Evolutionary conservation across 2,329 filamentous ascomycete species (phyloP), one percentile per base, ranked within the genome.

Genomic region (Diplocarpon rosae): DNA sequence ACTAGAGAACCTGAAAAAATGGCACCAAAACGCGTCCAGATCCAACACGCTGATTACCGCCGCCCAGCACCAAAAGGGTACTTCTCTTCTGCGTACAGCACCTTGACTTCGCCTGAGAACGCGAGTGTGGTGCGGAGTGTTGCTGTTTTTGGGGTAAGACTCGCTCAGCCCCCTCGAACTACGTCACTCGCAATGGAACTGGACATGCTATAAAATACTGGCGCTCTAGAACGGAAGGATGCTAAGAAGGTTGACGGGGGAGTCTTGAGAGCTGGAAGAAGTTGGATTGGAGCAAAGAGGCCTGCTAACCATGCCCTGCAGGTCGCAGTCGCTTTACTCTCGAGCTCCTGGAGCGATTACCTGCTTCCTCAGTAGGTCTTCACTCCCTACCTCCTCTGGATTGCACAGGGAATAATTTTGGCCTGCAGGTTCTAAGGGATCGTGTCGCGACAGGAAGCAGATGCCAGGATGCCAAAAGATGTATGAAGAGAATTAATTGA

Each of bases 51-150:
- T 39, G 62, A 63, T 38, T 55, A 62, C 50, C 63, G 65, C 51
- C 61, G 68, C 39, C 63, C 66, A 48, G 42, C 48, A 38, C 46
- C 66, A 50, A 71, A 69, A 56, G 73, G 79, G 51, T 70, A 76
- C 63, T 54, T 83, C 52, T 68, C 67, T 55, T 69, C 69, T 46
- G 69, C 75, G 53, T 84, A 83, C 64, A 70, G 73, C 49, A 69
- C 76, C 53, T 59, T 84, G 58, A 83, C 78, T 44, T 73, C 75
- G 24, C 64, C 80, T 29, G 81, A 85, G 60, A 85, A 85, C 64
- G 72, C 77, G 39, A 73, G 78, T 45, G 73, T 84, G 45, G 80
- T 85, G 48, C 73, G 76, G 56, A 83, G 80, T 60, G 66, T 85
- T 54, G 69, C 75, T 52, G 63, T 83, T 56, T 85, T 85, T 59